Conservation (phyloP, 2,329 filamentous ascomycete genomes). For the Epichloe sylvatica region DNA sequence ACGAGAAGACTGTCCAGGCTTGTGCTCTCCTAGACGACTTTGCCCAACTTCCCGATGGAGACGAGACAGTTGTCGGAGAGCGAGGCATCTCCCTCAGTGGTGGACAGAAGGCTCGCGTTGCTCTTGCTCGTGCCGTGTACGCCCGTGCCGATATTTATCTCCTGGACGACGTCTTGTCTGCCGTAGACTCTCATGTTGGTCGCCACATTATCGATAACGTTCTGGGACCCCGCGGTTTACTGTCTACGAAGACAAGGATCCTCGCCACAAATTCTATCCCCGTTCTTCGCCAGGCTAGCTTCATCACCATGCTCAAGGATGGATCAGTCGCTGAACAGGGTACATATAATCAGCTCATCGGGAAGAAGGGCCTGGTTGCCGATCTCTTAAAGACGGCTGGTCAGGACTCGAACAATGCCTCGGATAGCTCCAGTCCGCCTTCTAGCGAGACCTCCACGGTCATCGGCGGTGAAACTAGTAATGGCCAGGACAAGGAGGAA, state of each 20-base stretch:
- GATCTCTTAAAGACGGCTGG: slow-evolving; percentile 69
- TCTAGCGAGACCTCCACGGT: slow-evolving; percentile 44
- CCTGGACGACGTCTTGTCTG: slow-evolving; percentile 85
- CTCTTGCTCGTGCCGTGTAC: slow-evolving; percentile 86
- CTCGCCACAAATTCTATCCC: slow-evolving; percentile 91
- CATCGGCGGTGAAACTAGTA: slow-evolving; percentile 34
- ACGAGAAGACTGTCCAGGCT: slow-evolving; percentile 80
- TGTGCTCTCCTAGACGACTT: slow-evolving; percentile 90
- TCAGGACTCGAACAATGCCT: slow-evolving; percentile 34
- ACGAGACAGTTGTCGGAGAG: slow-evolving; percentile 93
- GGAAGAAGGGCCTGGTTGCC: slow-evolving; percentile 82
- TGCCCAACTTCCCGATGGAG: slow-evolving; percentile 80
- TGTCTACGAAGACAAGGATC: slow-evolving; percentile 77
- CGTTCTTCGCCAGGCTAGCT: slow-evolving; percentile 78
- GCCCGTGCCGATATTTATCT: slow-evolving; percentile 93
- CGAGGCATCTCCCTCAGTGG: slow-evolving; percentile 91
- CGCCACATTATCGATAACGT: slow-evolving; percentile 91
- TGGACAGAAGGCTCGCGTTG: slow-evolving; percentile 88
- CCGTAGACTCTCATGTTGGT: slow-evolving; percentile 96
- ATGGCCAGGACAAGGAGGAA: slow-evolving; percentile 45
- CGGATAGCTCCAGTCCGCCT: slow-evolving; percentile 30
- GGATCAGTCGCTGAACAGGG: slow-evolving; percentile 75
- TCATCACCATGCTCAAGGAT: slow-evolving; percentile 71
- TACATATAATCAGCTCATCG: slow-evolving; percentile 79
- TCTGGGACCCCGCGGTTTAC: slow-evolving; percentile 68